These are phyloP conservation scores for Conringia planisiliqua DNA, from an alignment of 345 rosid species.

Conservation along the genomic window DNA sequence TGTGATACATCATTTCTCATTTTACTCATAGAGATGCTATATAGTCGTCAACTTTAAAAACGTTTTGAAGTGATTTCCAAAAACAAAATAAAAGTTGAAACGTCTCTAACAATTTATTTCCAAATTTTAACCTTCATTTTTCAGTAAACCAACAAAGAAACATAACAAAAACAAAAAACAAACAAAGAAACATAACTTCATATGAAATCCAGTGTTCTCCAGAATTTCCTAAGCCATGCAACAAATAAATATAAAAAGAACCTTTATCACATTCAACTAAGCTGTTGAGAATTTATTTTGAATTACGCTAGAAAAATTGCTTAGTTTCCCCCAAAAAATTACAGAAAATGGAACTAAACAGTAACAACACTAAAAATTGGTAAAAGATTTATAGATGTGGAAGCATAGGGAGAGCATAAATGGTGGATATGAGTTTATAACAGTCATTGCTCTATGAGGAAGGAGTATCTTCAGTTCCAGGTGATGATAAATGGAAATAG, in stretches of 20 bases:
- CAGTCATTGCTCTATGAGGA: constrained; percentile 6
- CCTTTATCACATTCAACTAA: not conserved
- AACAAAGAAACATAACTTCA: not conserved
- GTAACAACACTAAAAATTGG: not conserved
- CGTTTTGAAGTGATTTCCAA: not conserved
- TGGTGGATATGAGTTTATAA: constrained; percentile 28
- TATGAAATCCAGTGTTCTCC: not conserved
- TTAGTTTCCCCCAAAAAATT: not conserved
- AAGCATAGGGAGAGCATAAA: constrained; percentile 27
- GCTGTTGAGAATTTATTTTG: not conserved
- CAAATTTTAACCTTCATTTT: not conserved
- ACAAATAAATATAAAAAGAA: not conserved
- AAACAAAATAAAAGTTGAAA: not conserved
- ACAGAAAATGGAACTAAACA: too few species aligned
- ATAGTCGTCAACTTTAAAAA: not conserved
- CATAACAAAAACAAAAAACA: not conserved
- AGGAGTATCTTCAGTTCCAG: not conserved
- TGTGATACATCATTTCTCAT: too few species aligned
- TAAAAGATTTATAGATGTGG: not conserved
- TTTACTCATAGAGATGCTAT: too few species aligned
- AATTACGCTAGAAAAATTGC: not conserved
- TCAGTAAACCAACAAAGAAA: not conserved
- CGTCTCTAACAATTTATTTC: not conserved
- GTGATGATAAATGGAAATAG: not conserved
- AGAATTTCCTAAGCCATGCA: not conserved